Evolutionary conservation across 1,284 basidiomycete genomes (phyloP), one percentile per base, ranked within the genome.

Genomic region (Sparassis latifolia): DNA sequence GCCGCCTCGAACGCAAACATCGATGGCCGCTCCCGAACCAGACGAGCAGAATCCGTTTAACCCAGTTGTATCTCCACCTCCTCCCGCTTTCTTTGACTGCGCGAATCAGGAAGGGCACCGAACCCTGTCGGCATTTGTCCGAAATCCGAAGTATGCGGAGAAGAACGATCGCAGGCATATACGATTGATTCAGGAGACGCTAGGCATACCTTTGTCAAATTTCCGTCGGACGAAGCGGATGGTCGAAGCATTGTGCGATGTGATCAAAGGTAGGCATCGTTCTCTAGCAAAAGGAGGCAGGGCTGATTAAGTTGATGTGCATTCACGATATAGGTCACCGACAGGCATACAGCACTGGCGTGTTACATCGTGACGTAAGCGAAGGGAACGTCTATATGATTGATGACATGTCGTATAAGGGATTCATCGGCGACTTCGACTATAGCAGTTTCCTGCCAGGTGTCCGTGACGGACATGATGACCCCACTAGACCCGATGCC

Each of bases 361-460:
- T 58, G 0, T 33, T 58, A 4, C 54, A 58, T 37, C 46, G 54
- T 1, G 56, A 58, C 29, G 42, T 58, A 29, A 55, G 56, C 28
- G 41, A 40, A 27, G 51, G 51, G 5, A 55, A 58, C 35, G 47
- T 55, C 6, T 29, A 54, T 10, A 55, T 58, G 20, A 49, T 47
- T 10, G 33, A 35, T 6, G 31, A 30, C 9, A 5, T 10, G n/a
- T 33, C 38, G 12, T 49, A 6, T 28, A 27, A 33, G 20, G 56
- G 56, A 9, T 50, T 55, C 30, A 9, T 58, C 7, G 42, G 39
- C 41, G 56, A 58, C 41, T 58, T 52, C 45, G 54, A 58, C 42
- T 50, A 49, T 44, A 45, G 40, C 10, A 47, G 46, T 27, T 35
- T 29, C 2, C 12, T n/a, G 1, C 4, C 35, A n/a, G 9, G n/a